Evolutionary conservation across 163 green algal species (phyloP), one percentile per base, ranked within the genome.

Genomic region (Scenedesmus sp.): DNA sequence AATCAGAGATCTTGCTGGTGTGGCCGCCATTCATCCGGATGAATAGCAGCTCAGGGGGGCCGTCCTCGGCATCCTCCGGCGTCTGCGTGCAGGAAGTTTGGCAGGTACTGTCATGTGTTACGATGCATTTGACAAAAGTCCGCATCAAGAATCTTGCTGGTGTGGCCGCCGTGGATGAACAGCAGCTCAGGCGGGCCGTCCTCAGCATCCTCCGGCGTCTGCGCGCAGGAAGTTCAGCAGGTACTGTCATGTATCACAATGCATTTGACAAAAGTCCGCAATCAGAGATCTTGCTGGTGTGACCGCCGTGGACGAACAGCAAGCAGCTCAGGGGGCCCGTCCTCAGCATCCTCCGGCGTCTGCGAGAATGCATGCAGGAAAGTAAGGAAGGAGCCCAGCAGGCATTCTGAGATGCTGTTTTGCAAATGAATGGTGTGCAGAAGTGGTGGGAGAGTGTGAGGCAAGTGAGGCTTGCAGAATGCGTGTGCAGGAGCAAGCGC

Each of bases 121-220:
- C 34, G 34, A 46, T 46, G 34, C 34, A 46, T 46, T 46, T 46
- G 34, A 46, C 34, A 46, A 46, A 46, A 46, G 34, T 46, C 34
- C 34, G 34, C 34, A 46, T 46, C 34, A 46, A 46, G 34, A 59
- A 99, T 97, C 94, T 99, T 99, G 90, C 95, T 97, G 56, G 98
- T 99, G 96, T 99, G 98, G 16, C 98, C 98, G 82, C 98, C 98
- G 88, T 99, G 98, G 90, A 99, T 99, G 96, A 99, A 99, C 55
- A 99, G 95, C 91, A 99, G 97, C 97, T 99, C 98, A 15, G 98
- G 98, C 0, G 98, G 98, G 3, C 98, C 98, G 86, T 99, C 98
- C 95, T 99, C 97, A 0, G 97, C 98, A 87, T 99, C 98, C 91
- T 99, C 98, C 1, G 96, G 96, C 0, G 95, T 94, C 96, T 99